Base-by-base conservation (phyloP, 768 basidiomycete species). In the Tephrocybe sp. region DNA sequence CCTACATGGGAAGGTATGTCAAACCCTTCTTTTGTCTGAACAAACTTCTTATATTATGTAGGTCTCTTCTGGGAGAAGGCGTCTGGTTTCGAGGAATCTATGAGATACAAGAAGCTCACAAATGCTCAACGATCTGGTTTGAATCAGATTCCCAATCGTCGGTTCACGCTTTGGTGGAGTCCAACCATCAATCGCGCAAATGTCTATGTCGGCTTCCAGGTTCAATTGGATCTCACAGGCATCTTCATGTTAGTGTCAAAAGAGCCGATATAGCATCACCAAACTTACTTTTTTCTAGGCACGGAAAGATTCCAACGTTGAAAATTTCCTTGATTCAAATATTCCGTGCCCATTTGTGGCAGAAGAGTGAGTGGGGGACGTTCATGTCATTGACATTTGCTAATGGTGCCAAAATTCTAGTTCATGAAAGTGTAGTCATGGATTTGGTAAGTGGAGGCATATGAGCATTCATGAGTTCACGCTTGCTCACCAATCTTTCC, bases 281-380 rank as follows among this genome's bases (percentile, higher is more conserved):
- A 23, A 47, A 31, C 34, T 55, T 21, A 56, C 22, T 34, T 34
- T 29, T 16, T 40, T 23, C 22, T 56, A 88, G 88, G 88, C 94
- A 97, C 69, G 95, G 95, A 61, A 97, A 99, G 75, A 95, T 97
- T 55, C 94, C 94, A 11, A 97, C 94, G 2, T 73, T 97, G 57
- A 97, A 98, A 76, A 99, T 99, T 73, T 94, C 91, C 70, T 83
- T 98, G 73, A 99, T 99, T 59, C 97, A 98, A 64, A 97, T 99
- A 61, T 98, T 99, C 91, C 91, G 97, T 75, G 97, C 97, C 34
- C 97, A 99, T 69, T 82, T 99, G 73, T 98, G 97, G 97, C 97
- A 99, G 73, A 97, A 99, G 75, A 97, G 94, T 86, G 66, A 68
- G 87, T 82, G 56, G 48, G 53, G 18, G 57, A 62, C 37, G 60